A percentile compares a stretch with the other conserved stretches of the same genome.
These are phyloP conservation scores for Carex pumila DNA, from an alignment of 176 grass and related monocot species.

Conservation along the genomic window DNA sequence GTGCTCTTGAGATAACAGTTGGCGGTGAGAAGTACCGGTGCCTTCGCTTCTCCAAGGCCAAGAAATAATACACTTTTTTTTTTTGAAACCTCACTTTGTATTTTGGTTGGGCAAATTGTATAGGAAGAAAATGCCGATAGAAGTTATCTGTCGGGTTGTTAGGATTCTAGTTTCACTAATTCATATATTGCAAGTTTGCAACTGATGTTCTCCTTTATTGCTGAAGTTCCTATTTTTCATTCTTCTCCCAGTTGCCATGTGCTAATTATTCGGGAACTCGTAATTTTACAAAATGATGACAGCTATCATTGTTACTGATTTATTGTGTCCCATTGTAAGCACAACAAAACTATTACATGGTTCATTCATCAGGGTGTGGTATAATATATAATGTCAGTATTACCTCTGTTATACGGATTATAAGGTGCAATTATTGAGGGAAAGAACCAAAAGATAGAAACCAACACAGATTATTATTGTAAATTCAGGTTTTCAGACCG, in stretches of 20 bases:
- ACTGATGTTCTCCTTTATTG: background rate
- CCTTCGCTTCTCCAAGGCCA: constrained; percentile 89
- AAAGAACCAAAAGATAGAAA: background rate
- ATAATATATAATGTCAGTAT: background rate
- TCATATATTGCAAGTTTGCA: background rate
- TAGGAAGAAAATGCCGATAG: background rate
- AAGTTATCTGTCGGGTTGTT: background rate
- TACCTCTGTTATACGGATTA: background rate
- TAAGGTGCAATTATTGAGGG: background rate
- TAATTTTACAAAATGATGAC: background rate
- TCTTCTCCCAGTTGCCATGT: background rate
- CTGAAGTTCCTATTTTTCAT: background rate
- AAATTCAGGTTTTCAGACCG: background rate
- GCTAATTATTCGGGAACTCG: background rate
- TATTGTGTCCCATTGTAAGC: background rate
- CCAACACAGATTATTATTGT: background rate
- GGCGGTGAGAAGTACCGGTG: constrained; percentile 93
- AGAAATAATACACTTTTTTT: constrained; percentile 40
- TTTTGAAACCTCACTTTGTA: background rate
- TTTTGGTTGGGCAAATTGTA: background rate
- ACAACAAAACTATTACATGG: background rate
- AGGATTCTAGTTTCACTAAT: constrained; percentile 2
- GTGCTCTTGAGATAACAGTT: constrained; percentile 95
- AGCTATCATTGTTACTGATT: background rate
- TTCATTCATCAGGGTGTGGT: background rate